These are phyloP conservation scores for Lepidium sativum DNA, from an alignment of 345 rosid species.

Conservation along the genomic window DNA sequence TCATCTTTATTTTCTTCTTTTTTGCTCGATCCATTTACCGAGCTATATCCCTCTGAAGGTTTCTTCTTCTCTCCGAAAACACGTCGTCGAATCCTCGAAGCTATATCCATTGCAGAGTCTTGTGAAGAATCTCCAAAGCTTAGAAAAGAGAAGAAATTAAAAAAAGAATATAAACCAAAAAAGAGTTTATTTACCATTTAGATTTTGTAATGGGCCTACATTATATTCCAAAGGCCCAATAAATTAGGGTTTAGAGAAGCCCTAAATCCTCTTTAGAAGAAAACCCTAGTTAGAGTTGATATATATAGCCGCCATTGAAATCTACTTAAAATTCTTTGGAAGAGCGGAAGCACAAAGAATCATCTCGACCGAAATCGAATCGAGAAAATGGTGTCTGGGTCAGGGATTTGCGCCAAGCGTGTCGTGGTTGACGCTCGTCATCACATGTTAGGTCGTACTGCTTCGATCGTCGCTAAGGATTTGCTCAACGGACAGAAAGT, in stretches of 20 bases:
- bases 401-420: conserved; percentile 56
- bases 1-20: conserved; percentile 28
- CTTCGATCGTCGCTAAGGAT: conserved; percentile 73
- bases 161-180: background rate
- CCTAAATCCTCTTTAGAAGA: background rate
- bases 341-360: background rate
- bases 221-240: background rate
- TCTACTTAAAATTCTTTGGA: background rate
- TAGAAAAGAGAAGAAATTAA: background rate
- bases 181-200: background rate
- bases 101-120: conserved; percentile 35
- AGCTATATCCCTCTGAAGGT: conserved; percentile 8
- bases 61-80: conserved; percentile 24
- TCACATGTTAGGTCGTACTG: conserved; percentile 76
- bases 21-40: background rate
- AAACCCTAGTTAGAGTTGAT: conserved; percentile 10
- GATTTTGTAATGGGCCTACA: background rate
- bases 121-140: background rate
- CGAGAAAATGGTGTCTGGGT: conserved; percentile 67
- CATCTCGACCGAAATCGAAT: background rate
- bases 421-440: conserved; percentile 82
- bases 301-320: conserved; percentile 12
- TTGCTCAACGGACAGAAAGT: conserved; percentile 74
- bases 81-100: conserved; percentile 56
- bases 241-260: background rate